phyloP scores from a whole-genome alignment of 306 rosid species.

The Acacia acuminata region DNA sequence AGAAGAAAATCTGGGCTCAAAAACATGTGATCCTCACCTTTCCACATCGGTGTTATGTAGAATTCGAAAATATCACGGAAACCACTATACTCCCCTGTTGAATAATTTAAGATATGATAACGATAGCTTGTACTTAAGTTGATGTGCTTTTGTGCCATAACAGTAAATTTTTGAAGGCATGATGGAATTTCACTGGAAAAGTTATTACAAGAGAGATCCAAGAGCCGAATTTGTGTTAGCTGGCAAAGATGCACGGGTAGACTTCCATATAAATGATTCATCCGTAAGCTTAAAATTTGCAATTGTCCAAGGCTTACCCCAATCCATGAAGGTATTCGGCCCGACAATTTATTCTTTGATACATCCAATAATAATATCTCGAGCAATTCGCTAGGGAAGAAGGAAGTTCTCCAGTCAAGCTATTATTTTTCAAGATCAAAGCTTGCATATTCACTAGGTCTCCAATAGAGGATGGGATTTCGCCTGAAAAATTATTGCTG shows the following conservation, averaged over 20 bases:
- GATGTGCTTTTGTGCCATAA: neutral
- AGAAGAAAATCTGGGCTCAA: neutral
- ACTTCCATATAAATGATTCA: neutral
- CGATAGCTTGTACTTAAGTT: neutral
- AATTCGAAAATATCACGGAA: neutral
- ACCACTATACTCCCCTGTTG: no score
- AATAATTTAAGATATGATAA: no score
- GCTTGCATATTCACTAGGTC: neutral
- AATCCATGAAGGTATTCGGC: constrained; percentile 24
- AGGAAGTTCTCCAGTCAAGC: constrained; percentile 17
- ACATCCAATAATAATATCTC: neutral
- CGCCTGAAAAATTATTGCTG: constrained; percentile 17
- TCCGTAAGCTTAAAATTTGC: neutral
- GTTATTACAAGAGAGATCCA: neutral
- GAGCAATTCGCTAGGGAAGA: neutral
- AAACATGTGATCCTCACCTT: neutral
- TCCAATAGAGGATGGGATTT: constrained; percentile 12
- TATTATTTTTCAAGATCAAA: constrained; percentile 12
- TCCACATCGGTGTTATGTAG: neutral
- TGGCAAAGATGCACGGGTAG: neutral
- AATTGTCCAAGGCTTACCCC: neutral
- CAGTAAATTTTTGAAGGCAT: neutral
- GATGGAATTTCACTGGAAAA: neutral
- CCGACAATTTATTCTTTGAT: neutral
- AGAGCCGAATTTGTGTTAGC: neutral